Conservation (phyloP, 2,329 filamentous ascomycete species). For the Aspergillus luchuensis region DNA sequence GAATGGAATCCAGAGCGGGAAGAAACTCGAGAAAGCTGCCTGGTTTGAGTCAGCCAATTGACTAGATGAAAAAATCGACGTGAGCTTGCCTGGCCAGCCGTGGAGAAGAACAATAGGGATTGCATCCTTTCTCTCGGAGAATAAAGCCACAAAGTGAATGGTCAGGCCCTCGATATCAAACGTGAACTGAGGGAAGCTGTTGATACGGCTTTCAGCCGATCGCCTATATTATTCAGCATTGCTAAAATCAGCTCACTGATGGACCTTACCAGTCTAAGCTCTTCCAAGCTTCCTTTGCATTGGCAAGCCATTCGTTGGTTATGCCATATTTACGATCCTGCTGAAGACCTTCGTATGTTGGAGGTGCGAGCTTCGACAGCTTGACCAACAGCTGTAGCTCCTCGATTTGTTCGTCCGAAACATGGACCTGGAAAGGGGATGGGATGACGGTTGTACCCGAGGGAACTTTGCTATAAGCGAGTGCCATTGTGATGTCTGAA, state of each 20-base stretch:
- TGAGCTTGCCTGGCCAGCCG: slow-evolving; percentile 37
- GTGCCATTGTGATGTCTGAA: slow-evolving; percentile 24
- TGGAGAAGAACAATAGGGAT: slow-evolving; percentile 51
- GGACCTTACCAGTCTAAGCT: slow-evolving; percentile 51
- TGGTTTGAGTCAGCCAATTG: slow-evolving; percentile 9
- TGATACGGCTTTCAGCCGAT: slow-evolving; percentile 47
- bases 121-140: slow-evolving; percentile 50
- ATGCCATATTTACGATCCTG: slow-evolving; percentile 50
- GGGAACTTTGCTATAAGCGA: slow-evolving; percentile 37
- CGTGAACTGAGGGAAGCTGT: slow-evolving; percentile 55
- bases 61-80: not conserved
- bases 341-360: slow-evolving; percentile 52
- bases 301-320: slow-evolving; percentile 50
- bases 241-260: not conserved
- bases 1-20: slow-evolving; percentile 31
- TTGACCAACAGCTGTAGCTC: slow-evolving; percentile 52
- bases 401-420: slow-evolving; percentile 48
- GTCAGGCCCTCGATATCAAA: slow-evolving; percentile 45
- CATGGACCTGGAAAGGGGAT: slow-evolving; percentile 46
- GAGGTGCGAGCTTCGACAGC: slow-evolving; percentile 52
- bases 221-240: slow-evolving; percentile 23
- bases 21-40: slow-evolving; percentile 40
- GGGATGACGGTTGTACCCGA: slow-evolving; percentile 38
- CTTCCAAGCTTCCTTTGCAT: slow-evolving; percentile 48
- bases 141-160: slow-evolving; percentile 54